These are phyloP conservation scores for Sphaerulina populicola DNA, from an alignment of 2,329 filamentous ascomycete genomes.

Conservation along the genomic window DNA sequence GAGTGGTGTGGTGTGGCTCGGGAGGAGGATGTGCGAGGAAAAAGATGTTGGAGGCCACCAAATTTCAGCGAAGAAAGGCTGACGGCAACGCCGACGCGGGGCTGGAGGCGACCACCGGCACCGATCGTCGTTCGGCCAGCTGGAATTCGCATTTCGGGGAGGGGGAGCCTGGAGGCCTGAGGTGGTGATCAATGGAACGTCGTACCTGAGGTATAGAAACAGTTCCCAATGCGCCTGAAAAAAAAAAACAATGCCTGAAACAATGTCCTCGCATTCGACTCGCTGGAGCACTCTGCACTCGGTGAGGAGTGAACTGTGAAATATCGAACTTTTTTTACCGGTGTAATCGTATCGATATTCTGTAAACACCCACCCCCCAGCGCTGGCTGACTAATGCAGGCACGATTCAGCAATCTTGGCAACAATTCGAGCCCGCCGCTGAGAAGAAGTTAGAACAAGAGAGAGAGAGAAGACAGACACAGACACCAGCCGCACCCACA, in stretches of 20 bases:
- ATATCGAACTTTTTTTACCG: neutral
- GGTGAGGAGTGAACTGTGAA: too few relatives aligned
- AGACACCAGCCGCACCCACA: too few relatives aligned
- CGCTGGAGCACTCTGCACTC: neutral
- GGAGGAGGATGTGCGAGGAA: neutral
- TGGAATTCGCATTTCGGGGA: conserved; percentile 2
- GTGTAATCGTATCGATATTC: too few relatives aligned
- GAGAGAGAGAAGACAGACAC: neutral
- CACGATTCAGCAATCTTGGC: too few relatives aligned
- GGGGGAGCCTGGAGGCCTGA: neutral
- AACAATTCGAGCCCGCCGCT: too few relatives aligned
- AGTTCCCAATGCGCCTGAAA: conserved; percentile 2
- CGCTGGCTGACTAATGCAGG: too few relatives aligned
- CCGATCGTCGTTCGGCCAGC: conserved; percentile 7
- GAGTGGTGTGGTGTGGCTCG: neutral
- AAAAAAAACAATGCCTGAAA: neutral
- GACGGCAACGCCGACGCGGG: neutral
- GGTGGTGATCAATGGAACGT: neutral
- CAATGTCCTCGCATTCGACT: neutral
- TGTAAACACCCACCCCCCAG: too few relatives aligned
- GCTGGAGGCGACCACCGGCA: conserved; percentile 6
- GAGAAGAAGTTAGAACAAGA: too few relatives aligned
- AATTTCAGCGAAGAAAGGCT: neutral
- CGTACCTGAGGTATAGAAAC: too few relatives aligned
- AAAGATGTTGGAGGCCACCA: conserved; percentile 7